Evolutionary conservation across 2,329 filamentous ascomycete genomes (phyloP), one percentile per base, ranked within the genome.

Genomic region (Colletotrichum incanum): DNA sequence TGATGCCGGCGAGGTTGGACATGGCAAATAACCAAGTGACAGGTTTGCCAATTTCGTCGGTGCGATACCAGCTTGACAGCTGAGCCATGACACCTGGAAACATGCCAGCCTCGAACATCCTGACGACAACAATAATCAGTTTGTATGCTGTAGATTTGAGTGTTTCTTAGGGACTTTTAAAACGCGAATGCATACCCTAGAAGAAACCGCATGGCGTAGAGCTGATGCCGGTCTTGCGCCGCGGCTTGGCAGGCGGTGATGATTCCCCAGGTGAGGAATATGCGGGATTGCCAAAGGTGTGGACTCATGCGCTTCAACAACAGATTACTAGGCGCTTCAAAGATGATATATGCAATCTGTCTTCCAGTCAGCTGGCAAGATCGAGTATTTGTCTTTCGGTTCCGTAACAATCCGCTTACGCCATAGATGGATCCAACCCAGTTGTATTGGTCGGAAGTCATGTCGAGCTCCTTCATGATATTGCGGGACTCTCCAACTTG

Each of bases 61-160:
- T 82, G 0, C 84, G 81, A 72, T 87, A 87, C 85, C 64, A 87
- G 72, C 81, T 83, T 26, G 80, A 84, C 14, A 87, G 78, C 47
- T 85, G 83, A 2, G 81, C 80, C 37, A 82, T 80, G 8, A 84
- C 76, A 0, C 82, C 83, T 0, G 84, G 84, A 45, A 85, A 85
- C 74, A 83, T 62, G 1, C 84, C 83, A 34, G 83, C 84, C 71
- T 85, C 83, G 70, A 84, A 81, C 73, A 79, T 74, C 9, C 67
- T 70, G 14, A 0, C 2, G n/a, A 34, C 2, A 3, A 14, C 14
- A 16, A 28, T 6, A 34, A 11, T 18, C 5, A 39, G 47, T 23
- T 28, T 39, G 5, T 34, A 16, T n/a, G 5, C 2, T 4, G 8
- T 39, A 1, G 0, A 16, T 28, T 31, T 14, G 34, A 37, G 34